A percentile compares a stretch with the other conserved stretches of the same genome.
These are phyloP conservation scores for Cephaloascus fragrans DNA, from an alignment of 805 yeast genomes.

Conservation along the genomic window DNA sequence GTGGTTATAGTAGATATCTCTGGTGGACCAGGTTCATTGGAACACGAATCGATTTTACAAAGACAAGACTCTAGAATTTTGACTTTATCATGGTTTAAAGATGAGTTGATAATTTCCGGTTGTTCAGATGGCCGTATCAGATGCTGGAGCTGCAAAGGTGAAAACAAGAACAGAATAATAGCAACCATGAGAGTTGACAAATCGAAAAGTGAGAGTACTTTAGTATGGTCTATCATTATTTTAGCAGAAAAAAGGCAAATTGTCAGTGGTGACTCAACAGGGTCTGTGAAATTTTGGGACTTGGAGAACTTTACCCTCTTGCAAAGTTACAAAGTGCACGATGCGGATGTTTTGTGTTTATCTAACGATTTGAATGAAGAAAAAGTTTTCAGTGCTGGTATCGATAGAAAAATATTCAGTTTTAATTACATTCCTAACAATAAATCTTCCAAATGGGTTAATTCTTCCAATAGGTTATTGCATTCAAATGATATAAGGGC, in stretches of 20 bases:
- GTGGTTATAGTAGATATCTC: conserved; percentile 77
- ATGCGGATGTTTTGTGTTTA: conserved; percentile 81
- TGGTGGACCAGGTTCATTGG: conserved; percentile 79
- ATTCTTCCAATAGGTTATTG: conserved; percentile 62
- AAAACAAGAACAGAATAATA: conserved; percentile 54
- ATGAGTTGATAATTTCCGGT: conserved; percentile 72
- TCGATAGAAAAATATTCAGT: conserved; percentile 82
- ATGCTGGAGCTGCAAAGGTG: conserved; percentile 53
- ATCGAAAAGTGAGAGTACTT: conserved; percentile 72
- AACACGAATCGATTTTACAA: conserved; percentile 65
- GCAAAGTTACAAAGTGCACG: conserved; percentile 78
- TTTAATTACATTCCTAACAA: conserved; percentile 29
- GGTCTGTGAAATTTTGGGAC: conserved; percentile 91
- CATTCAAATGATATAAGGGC: conserved; percentile 85
- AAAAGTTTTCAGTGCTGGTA: conserved; percentile 78
- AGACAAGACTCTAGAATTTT: conserved; percentile 79
- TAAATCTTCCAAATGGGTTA: conserved; percentile 55
- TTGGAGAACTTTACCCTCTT: conserved; percentile 60
- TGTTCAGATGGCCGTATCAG: conserved; percentile 92
- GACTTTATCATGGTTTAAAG: conserved; percentile 65
- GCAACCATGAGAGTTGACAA: conserved; percentile 90
- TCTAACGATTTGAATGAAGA: conserved; percentile 51
- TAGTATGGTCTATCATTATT: conserved; percentile 79
- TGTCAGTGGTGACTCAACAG: conserved; percentile 96
- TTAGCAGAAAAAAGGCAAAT: conserved; percentile 59